phyloP scores from a whole-genome alignment of 805 yeast genomes.

The Starmerella asiatica region DNA sequence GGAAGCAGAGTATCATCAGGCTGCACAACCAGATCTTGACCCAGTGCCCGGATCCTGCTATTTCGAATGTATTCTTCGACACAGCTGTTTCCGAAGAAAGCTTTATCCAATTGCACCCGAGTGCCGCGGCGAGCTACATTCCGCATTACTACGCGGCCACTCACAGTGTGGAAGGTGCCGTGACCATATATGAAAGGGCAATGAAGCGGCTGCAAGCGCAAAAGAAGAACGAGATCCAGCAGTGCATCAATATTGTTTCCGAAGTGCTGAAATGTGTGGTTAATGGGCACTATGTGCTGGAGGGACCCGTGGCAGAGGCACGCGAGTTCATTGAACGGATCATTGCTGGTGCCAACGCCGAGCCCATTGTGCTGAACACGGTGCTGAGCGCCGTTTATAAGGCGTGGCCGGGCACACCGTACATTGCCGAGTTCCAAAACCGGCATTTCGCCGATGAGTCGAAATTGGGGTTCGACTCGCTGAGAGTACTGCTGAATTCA shows the following conservation, averaged over 20 bases:
- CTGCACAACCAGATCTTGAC: conserved; percentile 21
- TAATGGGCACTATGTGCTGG: conserved; percentile 12
- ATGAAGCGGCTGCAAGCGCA: conserved; percentile 4
- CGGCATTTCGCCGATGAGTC: conserved; percentile 1
- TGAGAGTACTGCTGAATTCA: conserved; percentile 19
- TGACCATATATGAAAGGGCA: conserved; percentile 12
- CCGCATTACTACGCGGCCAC: conserved; percentile 7
- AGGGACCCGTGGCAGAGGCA: conserved; percentile 12
- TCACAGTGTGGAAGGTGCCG: conserved; percentile 7
- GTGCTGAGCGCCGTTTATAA: conserved; percentile 14
- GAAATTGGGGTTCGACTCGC: conserved; percentile 13
- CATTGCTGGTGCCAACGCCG: conserved; percentile 4
- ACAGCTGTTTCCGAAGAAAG: conserved; percentile 12
- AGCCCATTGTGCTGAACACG: conserved; percentile 14
- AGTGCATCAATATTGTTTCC: conserved; percentile 13
- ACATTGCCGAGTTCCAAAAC: conserved; percentile 11
- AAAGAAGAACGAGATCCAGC: conserved; percentile 2
- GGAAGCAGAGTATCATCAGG: conserved; percentile 14
- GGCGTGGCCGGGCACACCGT: conserved; percentile 18
- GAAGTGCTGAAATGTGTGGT: conserved; percentile 13
- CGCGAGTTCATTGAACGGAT: conserved; percentile 5
- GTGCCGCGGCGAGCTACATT: conserved; percentile 20
- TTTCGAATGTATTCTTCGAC: conserved; percentile 17
- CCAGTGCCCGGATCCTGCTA: conserved; percentile 12
- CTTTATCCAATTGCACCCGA: conserved; percentile 19